Base-by-base conservation (phyloP, 805 yeast genomes). In the Candida rishiriensis region DNA sequence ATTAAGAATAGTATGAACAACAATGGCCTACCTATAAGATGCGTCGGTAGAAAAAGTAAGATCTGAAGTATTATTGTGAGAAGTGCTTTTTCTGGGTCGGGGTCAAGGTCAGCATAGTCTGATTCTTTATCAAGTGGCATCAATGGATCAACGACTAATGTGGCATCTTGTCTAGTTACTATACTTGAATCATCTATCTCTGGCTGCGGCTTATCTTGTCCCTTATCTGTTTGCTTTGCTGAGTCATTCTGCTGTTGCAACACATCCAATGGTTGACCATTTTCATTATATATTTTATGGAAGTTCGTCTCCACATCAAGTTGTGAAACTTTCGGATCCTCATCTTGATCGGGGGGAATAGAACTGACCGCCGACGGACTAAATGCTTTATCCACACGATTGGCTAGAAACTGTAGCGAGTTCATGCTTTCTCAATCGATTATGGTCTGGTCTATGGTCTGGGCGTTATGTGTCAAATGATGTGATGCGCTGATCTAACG, bases 21-120 rank as follows among this genome's bases (percentile, higher is more conserved):
- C 13, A 78, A 44, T 2, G 90, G 89, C 44, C 71, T 72, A n/a
- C 76, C 49, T 4, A 83, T 49, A 7, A 82, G 41, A 34, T 71
- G 52, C 48, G 75, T 72, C 9, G 85, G 83, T 1, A 78, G 39
- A 48, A 75, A 79, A 29, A 75, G 52, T 35, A 76, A 29, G 6
- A 68, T 51, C 10, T 55, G 53, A 55, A 66, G 51, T 7, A 64
- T 10, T 17, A 51, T 26, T 16, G 47, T 40, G 10, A 56, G 26
- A 10, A 55, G 29, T 17, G 57, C 43, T 30, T 38, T 42, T 33
- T 49, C 51, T 16, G 47, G 18, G 21, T 44, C 51, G 10, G 39
- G 31, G 2, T 29, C 36, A 15, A 41, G 40, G 18, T 42, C 50
- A 6, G 40, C 50, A 38, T 49, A 48, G 34, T 48, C 56, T 15